Base-by-base conservation (phyloP, 2,329 filamentous ascomycete genomes). In the Fonsecaea pedrosoi region DNA sequence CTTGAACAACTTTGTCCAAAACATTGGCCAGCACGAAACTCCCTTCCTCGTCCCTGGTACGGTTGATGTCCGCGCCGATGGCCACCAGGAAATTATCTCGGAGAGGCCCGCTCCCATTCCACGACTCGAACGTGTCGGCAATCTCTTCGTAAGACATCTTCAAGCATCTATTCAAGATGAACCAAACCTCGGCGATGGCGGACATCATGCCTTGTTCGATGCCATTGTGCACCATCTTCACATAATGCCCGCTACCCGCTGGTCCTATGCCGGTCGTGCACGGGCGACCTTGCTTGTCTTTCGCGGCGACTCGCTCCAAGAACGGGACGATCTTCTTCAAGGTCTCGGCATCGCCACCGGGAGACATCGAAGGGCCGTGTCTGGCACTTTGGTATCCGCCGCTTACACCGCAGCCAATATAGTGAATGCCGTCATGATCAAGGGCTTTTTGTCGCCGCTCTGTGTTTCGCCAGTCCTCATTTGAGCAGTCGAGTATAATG, bases 141-240 rank as follows among this genome's bases (percentile, higher is more conserved):
- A 90, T 86, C 70, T 90, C 83, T 8, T 89, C 84, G 63, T 88
- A 83, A 5, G 74, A 76, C 79, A 91, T 84, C 0, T 82, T 84
- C 30, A 91, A 78, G 1, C 86, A 83, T 53, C 82, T 81, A 40
- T 83, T 81, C 79, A 92, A 86, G 37, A 90, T 82, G 0, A 82
- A 82, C 87, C 88, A 92, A 2, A 86, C 85, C 75, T 92, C 89
- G 13, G 84, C 85, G 5, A 90, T 82, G 0, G 84, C 82, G 61
- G 78, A 85, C 79, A 92, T 85, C 86, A 92, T 90, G 1, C 88
- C 89, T 68, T 90, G 88, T 74, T 92, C 89, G 67, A 92, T 91
- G 0, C 89, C 89, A 70, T 92, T 91, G 74, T 92, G 89, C 3
- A 91, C 83, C 88, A 91, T 92, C 79, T 92, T 92, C 48, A 91